Conservation (phyloP, 2,329 filamentous ascomycete species). For the Colletotrichum tabaci region DNA sequence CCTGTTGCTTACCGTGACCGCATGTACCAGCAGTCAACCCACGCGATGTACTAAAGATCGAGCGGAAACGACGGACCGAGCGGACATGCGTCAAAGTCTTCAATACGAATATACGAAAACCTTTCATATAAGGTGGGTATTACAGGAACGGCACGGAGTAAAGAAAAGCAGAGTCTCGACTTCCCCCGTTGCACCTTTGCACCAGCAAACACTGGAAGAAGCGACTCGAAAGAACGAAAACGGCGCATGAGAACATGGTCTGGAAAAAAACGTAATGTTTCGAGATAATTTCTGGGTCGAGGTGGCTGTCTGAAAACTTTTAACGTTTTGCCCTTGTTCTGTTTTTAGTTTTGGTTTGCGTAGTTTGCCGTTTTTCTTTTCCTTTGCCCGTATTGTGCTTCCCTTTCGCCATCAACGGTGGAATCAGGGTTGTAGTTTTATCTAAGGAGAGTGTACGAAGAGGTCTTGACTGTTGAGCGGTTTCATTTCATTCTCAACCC, state of each 20-base stretch:
- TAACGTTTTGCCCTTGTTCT: not conserved
- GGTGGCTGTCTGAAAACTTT: slow-evolving; percentile 34
- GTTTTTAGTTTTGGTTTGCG: not conserved
- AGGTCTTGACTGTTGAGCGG: slow-evolving; percentile 30
- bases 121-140: slow-evolving; percentile 13
- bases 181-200: not conserved
- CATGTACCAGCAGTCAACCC: slow-evolving; percentile 32
- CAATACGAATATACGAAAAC: slow-evolving; percentile 26
- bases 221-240: slow-evolving; percentile 10
- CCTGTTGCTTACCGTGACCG: slow-evolving; percentile 34
- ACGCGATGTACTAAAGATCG: slow-evolving; percentile 26
- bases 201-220: not conserved
- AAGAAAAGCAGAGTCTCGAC: slow-evolving; percentile 18
- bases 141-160: slow-evolving; percentile 31
- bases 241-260: slow-evolving; percentile 1
- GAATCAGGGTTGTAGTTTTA: slow-evolving; percentile 16
- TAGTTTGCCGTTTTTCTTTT: not conserved
- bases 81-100: not conserved
- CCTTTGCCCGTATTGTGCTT: not conserved
- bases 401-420: slow-evolving; percentile 13
- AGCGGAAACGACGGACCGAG: not conserved
- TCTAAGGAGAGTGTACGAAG: slow-evolving; percentile 38
- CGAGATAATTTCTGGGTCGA: slow-evolving; percentile 19
- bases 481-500: slow-evolving; percentile 11
- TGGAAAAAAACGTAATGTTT: slow-evolving; percentile 17